A percentile compares a stretch with the other conserved stretches of the same genome.
Evolutionary conservation across 164 flowering plant species (phyloP).

Genomic region (Platanus orientalis): DNA sequence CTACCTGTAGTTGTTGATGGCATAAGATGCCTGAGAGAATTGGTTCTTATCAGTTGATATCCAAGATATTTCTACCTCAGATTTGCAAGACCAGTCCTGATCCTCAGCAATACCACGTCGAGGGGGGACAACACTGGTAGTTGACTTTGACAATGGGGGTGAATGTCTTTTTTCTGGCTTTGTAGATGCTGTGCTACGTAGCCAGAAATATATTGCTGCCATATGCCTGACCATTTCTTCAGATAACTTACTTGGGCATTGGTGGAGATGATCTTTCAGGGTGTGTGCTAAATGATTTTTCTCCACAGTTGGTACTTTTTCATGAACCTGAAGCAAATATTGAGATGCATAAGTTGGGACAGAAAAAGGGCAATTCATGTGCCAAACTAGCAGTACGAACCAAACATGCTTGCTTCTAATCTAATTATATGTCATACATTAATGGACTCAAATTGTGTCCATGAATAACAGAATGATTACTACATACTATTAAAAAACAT

Average conservation of each 20-base stretch:
- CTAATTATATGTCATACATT: no score
- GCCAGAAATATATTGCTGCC: constrained; percentile 75
- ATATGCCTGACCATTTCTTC: constrained; percentile 82
- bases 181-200: constrained; percentile 36
- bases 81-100: constrained; percentile 40
- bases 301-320: constrained; percentile 23
- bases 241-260: constrained; percentile 75
- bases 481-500: no score
- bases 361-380: not conserved
- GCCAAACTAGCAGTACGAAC: not conserved
- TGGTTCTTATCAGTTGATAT: constrained; percentile 57
- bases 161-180: constrained; percentile 37
- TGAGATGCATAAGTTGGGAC: not conserved
- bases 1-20: constrained; percentile 70
- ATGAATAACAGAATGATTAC: no score
- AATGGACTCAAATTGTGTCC: no score
- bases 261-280: constrained; percentile 69
- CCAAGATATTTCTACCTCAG: constrained; percentile 60
- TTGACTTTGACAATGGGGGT: constrained; percentile 53
- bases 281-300: constrained; percentile 38
- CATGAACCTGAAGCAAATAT: constrained; percentile 29
- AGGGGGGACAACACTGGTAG: constrained; percentile 44
- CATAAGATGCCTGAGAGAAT: constrained; percentile 64
- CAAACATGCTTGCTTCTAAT: no score
- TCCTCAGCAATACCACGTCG: constrained; percentile 33